A percentile compares a stretch with the other conserved stretches of the same genome.
These are phyloP conservation scores for Pyrrhoderma lamaoense DNA, from an alignment of 1,284 basidiomycete species.

Conservation along the genomic window DNA sequence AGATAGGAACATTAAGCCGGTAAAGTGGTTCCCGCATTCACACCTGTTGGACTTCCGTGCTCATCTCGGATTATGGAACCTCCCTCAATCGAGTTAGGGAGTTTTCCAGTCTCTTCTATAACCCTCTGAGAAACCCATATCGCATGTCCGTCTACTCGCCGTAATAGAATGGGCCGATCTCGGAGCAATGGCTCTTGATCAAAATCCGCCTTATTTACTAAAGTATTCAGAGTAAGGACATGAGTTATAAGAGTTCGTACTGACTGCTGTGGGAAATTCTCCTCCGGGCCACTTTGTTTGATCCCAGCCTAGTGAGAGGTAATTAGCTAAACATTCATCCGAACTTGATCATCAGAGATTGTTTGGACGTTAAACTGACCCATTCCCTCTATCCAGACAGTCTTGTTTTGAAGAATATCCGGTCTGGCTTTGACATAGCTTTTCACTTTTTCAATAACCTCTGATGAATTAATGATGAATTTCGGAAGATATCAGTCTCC, in stretches of 20 bases:
- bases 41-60: conserved; percentile 66
- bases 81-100: conserved; percentile 45
- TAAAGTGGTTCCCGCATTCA: conserved; percentile 20
- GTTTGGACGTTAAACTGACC: conserved; percentile 36
- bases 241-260: conserved; percentile 21
- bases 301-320: conserved; percentile 52
- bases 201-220: conserved; percentile 48
- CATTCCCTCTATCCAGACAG: conserved; percentile 75
- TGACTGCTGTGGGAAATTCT: conserved; percentile 73
- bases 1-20: not conserved
- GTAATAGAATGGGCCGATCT: conserved; percentile 61
- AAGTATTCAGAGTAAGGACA: no score
- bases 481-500: no score
- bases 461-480: conserved; percentile 34
- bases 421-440: conserved; percentile 52
- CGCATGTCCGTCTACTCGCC: conserved; percentile 78
- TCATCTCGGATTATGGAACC: conserved; percentile 67
- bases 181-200: conserved; percentile 47
- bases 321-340: not conserved
- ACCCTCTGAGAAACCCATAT: conserved; percentile 65
- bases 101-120: conserved; percentile 29
- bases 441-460: conserved; percentile 58
- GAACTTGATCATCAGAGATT: no score
- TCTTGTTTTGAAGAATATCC: conserved; percentile 43
- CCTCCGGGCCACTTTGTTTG: conserved; percentile 71